Base-by-base conservation (phyloP, 139 green algal genomes). In the Chlamydomonas sp. region DNA sequence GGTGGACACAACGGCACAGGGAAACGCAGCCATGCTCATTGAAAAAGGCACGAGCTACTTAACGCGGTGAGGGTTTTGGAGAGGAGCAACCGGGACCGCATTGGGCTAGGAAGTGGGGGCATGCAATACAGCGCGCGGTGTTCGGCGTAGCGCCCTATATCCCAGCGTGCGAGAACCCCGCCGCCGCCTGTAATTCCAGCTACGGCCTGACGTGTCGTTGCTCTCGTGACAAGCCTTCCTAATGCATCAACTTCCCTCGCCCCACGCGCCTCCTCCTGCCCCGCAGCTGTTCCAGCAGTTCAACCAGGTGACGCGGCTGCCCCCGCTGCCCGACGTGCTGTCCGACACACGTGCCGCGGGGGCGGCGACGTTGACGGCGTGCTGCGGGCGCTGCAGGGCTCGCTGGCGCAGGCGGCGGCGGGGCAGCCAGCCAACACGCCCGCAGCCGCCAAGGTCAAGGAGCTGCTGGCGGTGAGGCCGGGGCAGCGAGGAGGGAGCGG, bases 271-370 rank as follows among this genome's bases (percentile, higher is more conserved):
- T 73, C 67, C 72, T 18, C n/a, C n/a, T 60, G 66, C 12, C 72
- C 72, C 57, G 73, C 83, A 88, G 83, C 82, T 82, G 79, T 92
- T 90, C 83, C 79, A 78, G 66, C 59, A 93, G 80, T 81, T 86
- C 31, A 83, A 78, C 69, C 78, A 85, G 66, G 63, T 80, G 5
- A 77, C 89, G 4, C 85, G 88, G 59, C 90, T 95, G 72, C 84
- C 90, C 12, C 87, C 90, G 20, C 80, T 95, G 77, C 63, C 80
- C 8, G 88, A 92, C 49, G 57, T 91, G 17, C 49, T 90, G 7
- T 60, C 72, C 2, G 88, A 86, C 68, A 4, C 20, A 1, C 62
- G 77, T 16, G 9, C 15, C 15, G 81, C 49, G 4, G 77, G 76
- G 82, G n/a, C 1, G 80, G 60, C 18, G 89, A 91, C 76, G 78